Evolutionary conservation across 257 asterid genomes (phyloP).

Genomic region (Nicotiana tabacum): DNA sequence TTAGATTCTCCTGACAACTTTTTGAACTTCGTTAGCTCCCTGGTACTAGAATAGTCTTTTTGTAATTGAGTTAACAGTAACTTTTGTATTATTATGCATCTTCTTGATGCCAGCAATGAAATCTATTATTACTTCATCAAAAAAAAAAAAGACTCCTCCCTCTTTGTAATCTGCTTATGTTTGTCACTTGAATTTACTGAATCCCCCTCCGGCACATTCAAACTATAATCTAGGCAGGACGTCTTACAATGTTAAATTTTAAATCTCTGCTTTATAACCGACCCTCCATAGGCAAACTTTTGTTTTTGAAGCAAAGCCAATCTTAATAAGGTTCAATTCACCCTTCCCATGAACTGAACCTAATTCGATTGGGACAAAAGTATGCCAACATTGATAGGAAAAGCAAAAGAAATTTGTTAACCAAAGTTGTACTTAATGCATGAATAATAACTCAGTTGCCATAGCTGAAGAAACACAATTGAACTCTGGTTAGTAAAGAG

Average conservation of each 20-base stretch:
- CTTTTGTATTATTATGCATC: no score
- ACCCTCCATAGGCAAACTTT: background rate
- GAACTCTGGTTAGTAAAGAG: background rate
- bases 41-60: no score
- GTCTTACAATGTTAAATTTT: background rate
- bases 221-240: background rate
- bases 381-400: background rate
- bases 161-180: background rate
- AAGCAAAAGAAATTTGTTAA: background rate
- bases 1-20: no score
- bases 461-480: background rate
- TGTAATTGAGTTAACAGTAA: no score
- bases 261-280: background rate
- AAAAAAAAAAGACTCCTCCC: background rate
- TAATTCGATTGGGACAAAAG: background rate
- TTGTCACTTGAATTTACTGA: background rate
- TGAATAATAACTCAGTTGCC: background rate
- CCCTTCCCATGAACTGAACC: background rate
- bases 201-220: background rate
- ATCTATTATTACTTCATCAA: no score
- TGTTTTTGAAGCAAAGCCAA: background rate
- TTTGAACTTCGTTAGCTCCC: no score
- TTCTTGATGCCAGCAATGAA: no score
- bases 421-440: background rate
- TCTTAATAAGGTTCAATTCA: background rate